Conservation (phyloP, 805 yeast species). For the Yamadazyma kitorensis region DNA sequence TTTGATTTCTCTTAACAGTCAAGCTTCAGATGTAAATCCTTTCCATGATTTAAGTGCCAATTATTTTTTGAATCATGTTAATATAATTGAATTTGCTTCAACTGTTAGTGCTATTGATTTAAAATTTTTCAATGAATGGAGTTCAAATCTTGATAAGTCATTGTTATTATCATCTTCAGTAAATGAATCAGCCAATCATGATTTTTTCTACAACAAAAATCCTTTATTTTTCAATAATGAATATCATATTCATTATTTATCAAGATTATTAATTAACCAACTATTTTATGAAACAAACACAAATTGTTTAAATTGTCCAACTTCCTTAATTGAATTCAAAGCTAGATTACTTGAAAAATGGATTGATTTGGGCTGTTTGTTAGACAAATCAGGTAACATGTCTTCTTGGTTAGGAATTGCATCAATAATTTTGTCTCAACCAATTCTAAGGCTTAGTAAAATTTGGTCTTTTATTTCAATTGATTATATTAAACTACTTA, state of each 20-base stretch:
- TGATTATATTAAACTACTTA: conserved; percentile 55
- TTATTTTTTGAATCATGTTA: conserved; percentile 50
- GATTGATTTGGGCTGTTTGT: conserved; percentile 77
- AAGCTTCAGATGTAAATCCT: conserved; percentile 14
- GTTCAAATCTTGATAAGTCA: conserved; percentile 75
- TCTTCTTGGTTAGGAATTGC: conserved; percentile 93
- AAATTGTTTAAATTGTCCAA: conserved; percentile 11
- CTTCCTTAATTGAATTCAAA: conserved; percentile 38
- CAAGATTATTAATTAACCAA: conserved; percentile 67
- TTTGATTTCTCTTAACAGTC: conserved; percentile 20
- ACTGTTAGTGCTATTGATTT: conserved; percentile 68
- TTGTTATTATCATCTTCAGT: conserved; percentile 58
- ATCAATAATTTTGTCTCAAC: conserved; percentile 75
- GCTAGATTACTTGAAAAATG: conserved; percentile 74
- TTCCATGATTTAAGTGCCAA: conserved; percentile 35
- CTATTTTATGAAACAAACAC: conserved; percentile 50
- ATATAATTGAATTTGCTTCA: conserved; percentile 53
- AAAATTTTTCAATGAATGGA: conserved; percentile 67
- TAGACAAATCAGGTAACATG: conserved; percentile 86
- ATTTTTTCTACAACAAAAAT: conserved; percentile 50
- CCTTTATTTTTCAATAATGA: conserved; percentile 75
- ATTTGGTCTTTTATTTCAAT: conserved; percentile 75
- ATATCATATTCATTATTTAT: conserved; percentile 71
- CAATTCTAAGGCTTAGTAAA: conserved; percentile 67
- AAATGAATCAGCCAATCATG: conserved; percentile 17